Percentiles rank a stretch among this genome's conserved stretches.
These are phyloP conservation scores for Ensete glaucum DNA, from an alignment of 176 grass and related monocot species.

Conservation along the genomic window DNA sequence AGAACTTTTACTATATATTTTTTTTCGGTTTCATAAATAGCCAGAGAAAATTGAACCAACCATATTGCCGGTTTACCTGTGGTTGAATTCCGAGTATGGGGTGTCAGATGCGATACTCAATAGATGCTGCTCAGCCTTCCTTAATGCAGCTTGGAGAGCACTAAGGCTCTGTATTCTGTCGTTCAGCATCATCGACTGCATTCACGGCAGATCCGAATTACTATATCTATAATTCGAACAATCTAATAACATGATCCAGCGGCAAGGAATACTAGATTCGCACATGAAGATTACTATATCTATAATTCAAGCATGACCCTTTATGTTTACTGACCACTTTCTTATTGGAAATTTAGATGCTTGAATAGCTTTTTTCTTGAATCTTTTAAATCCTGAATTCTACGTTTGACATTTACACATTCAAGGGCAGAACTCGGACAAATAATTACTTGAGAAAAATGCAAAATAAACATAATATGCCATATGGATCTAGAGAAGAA, in stretches of 20 bases:
- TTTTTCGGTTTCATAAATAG: neutral
- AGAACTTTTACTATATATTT: neutral
- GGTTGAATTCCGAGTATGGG: constrained; percentile 73
- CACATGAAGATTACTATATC: no score
- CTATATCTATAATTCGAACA: no score
- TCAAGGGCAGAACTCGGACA: no score
- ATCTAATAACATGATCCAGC: no score
- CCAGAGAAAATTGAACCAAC: neutral
- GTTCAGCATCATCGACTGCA: constrained; percentile 95
- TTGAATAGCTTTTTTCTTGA: no score
- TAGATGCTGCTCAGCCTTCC: constrained; percentile 91
- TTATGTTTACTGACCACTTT: no score
- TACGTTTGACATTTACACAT: no score
- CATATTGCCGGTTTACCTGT: constrained; percentile 40
- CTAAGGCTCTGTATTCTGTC: constrained; percentile 86
- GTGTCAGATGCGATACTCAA: constrained; percentile 48
- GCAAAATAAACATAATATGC: neutral
- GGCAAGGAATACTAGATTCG: neutral
- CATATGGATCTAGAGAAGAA: neutral
- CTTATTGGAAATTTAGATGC: no score
- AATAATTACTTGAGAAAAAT: neutral
- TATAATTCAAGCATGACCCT: no score
- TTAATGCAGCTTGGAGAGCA: constrained; percentile 67
- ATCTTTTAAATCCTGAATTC: no score
- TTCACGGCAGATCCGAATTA: no score